These are phyloP conservation scores for Spongospora subterranea DNA, from an alignment of 208 protist genomes.

Conservation along the genomic window DNA sequence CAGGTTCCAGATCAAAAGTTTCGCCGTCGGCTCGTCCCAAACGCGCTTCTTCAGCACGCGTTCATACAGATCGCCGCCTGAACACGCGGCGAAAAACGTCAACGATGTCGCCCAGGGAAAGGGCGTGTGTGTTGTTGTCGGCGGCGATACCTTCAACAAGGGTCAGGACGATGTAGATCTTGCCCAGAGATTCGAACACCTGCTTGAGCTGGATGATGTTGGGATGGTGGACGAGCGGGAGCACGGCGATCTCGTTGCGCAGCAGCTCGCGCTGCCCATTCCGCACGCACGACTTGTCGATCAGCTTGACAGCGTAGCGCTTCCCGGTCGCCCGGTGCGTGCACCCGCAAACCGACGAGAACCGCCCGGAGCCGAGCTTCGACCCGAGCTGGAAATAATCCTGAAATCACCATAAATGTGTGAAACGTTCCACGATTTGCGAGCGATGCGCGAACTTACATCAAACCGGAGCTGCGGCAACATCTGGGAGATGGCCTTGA, in stretches of 20 bases:
- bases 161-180: slow-evolving; percentile 62
- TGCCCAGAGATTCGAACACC: slow-evolving; percentile 55
- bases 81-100: not conserved
- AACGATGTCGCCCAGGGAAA: not conserved
- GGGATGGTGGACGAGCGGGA: slow-evolving; percentile 59
- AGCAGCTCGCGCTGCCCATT: slow-evolving; percentile 57
- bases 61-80: slow-evolving; percentile 61
- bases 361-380: slow-evolving; percentile 44
- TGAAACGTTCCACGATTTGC: too few species aligned
- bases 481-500: not conserved
- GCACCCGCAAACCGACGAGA: slow-evolving; percentile 56
- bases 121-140: not conserved
- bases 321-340: slow-evolving; percentile 40
- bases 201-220: slow-evolving; percentile 60
- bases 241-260: slow-evolving; percentile 59
- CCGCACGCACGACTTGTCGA: slow-evolving; percentile 60
- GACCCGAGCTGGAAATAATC: slow-evolving; percentile 10
- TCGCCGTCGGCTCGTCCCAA: slow-evolving; percentile 4
- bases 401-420: not conserved
- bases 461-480: not conserved
- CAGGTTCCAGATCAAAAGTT: not conserved
- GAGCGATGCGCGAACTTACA: not conserved
- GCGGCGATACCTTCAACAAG: slow-evolving; percentile 2
- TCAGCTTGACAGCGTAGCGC: slow-evolving; percentile 63
- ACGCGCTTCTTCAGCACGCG: not conserved